Evolutionary conservation across 768 basidiomycete genomes (phyloP), one percentile per base, ranked within the genome.

Genomic region (Kwoniella botswanensis): DNA sequence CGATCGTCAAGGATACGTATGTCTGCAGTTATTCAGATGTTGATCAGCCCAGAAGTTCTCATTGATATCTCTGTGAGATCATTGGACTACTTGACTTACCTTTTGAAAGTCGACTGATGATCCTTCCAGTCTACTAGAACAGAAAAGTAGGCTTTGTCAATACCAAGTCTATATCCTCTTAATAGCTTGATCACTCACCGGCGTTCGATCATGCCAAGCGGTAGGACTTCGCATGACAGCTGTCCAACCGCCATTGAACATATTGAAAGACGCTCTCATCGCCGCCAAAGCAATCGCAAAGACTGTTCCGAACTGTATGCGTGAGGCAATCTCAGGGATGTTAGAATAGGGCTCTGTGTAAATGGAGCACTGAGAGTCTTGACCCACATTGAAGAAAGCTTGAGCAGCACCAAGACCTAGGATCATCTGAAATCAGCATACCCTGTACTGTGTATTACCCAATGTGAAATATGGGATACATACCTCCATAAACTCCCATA

Each of bases 181-280:
- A 1, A 6, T 63, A n/a, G 44, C 17, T 46, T 17, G 17, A 12
- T 46, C 44, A 73, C 67, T 71, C 63, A 74, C 72, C 21, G 71
- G 72, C 0, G 90, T 91, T 0, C 89, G 90, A 78, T 92, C 91
- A 76, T 91, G 92, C 84, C 91, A 92, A 1, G 88, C 86, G 0
- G 86, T 79, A 0, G 90, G 89, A 7, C 89, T 89, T 2, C 86
- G 83, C 64, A 93, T 76, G 6, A 92, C 89, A 9, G 85, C 85
- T 6, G 70, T 76, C 11, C 92, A 83, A 0, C 90, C 90, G 7
- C 84, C 77, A 74, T 85, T 87, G 84, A 90, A 91, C 43, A 91
- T 79, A 9, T 81, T 84, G 64, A 84, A 80, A 0, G 85, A 85
- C 0, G 86, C 87, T 0, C 74, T 64, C 29, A 86, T 74, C 17